phyloP scores from a whole-genome alignment of 2,329 filamentous ascomycete genomes.

The Emergomyces africanus region DNA sequence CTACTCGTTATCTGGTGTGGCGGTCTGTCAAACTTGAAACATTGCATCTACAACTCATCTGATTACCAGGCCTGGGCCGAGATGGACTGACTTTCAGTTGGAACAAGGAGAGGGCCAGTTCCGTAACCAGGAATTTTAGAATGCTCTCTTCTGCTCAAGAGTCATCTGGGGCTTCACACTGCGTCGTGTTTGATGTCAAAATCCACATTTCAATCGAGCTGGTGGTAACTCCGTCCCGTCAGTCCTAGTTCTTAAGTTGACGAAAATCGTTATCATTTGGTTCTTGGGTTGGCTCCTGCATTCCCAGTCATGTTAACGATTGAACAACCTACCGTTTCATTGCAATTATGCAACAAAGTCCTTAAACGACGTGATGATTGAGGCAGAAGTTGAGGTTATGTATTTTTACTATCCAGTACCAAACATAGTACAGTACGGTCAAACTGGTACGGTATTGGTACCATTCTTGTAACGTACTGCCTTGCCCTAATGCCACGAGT shows the following conservation, averaged over 20 bases:
- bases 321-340: neutral
- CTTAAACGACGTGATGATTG: neutral
- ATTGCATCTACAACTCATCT: neutral
- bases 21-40: neutral
- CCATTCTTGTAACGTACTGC: neutral
- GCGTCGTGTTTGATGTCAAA: neutral
- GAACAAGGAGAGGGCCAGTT: neutral
- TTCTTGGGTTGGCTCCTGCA: neutral
- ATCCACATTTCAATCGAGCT: neutral
- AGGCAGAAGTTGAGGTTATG: neutral
- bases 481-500: neutral
- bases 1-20: neutral
- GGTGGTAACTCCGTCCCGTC: neutral
- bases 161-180: no score
- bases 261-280: neutral
- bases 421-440: neutral
- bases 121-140: neutral
- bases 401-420: neutral
- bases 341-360: neutral
- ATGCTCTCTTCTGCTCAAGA: neutral
- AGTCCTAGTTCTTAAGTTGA: no score
- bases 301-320: neutral
- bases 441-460: neutral
- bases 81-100: neutral
- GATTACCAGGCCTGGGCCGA: neutral